Percentiles rank a stretch among this genome's conserved stretches.
These are phyloP conservation scores for Metarhizium guizhouense DNA, from an alignment of 2,329 filamentous ascomycete species.

Conservation along the genomic window DNA sequence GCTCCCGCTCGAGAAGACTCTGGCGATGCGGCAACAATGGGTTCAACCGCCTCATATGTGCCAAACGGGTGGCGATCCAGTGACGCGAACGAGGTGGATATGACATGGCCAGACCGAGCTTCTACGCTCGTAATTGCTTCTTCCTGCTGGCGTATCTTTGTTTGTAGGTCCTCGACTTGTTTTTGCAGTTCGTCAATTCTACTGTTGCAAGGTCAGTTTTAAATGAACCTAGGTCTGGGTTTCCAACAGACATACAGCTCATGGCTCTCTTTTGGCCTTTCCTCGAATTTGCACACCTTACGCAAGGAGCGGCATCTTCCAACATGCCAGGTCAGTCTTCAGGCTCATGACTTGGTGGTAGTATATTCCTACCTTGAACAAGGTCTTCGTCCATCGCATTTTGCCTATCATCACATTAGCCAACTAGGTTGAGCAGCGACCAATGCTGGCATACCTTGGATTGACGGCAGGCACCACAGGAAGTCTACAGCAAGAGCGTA, in stretches of 20 bases:
- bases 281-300: conserved; percentile 14
- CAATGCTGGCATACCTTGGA: conserved; percentile 13
- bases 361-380: conserved; percentile 14
- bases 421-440: neutral
- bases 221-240: neutral
- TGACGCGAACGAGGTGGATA: neutral
- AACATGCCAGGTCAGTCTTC: neutral
- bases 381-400: conserved; percentile 16
- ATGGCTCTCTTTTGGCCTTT: conserved; percentile 14
- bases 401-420: neutral
- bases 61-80: neutral
- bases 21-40: neutral
- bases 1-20: neutral
- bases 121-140: neutral
- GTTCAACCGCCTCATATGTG: neutral
- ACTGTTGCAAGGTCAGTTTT: neutral
- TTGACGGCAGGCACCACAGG: conserved; percentile 17
- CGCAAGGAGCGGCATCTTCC: conserved; percentile 13
- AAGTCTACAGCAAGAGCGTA: conserved; percentile 12
- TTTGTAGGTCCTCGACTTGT: neutral
- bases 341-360: neutral
- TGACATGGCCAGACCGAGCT: neutral
- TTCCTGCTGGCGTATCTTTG: neutral
- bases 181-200: too few species aligned
- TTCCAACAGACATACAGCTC: conserved; percentile 8